phyloP scores from a whole-genome alignment of 208 protist species.

The Tritrichomonas foetus region DNA sequence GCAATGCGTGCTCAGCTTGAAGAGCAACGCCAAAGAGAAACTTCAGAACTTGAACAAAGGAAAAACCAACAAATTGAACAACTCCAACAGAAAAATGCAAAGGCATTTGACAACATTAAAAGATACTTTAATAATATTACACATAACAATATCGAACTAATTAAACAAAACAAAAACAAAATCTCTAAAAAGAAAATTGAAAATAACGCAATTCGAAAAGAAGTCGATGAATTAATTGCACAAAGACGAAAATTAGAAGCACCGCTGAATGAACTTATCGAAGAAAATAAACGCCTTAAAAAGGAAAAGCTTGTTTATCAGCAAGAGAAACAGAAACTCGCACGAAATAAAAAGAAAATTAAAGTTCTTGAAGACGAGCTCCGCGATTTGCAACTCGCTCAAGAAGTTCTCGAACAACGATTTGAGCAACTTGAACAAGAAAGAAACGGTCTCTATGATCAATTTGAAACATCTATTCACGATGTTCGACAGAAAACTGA shows the following conservation, averaged over 20 bases:
- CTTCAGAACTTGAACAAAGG: not conserved
- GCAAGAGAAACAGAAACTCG: not conserved
- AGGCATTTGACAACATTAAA: conserved; percentile 1
- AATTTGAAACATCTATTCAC: conserved; percentile 16
- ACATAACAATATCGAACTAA: conserved; percentile 9
- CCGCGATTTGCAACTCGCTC: not conserved
- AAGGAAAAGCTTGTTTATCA: not conserved
- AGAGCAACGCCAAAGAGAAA: conserved; percentile 12
- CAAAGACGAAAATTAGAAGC: not conserved
- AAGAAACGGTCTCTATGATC: not conserved
- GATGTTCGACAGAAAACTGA: conserved; percentile 1
- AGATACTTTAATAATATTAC: not conserved
- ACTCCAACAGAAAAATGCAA: not conserved
- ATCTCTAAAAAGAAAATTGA: not conserved
- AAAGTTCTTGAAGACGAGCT: conserved; percentile 29
- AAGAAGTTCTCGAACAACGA: conserved; percentile 37
- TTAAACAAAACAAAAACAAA: not conserved
- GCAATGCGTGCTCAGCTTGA: conserved; percentile 7
- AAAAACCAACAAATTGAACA: conserved; percentile 33
- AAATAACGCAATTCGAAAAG: not conserved
- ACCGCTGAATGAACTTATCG: not conserved
- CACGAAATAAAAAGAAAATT: not conserved
- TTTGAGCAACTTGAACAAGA: conserved; percentile 3
- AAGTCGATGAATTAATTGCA: not conserved
- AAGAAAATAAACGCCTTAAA: not conserved